Percentiles rank a stretch among this genome's conserved stretches.
phyloP scores from a whole-genome alignment of 805 yeast species.

The Clavispora fructus region DNA sequence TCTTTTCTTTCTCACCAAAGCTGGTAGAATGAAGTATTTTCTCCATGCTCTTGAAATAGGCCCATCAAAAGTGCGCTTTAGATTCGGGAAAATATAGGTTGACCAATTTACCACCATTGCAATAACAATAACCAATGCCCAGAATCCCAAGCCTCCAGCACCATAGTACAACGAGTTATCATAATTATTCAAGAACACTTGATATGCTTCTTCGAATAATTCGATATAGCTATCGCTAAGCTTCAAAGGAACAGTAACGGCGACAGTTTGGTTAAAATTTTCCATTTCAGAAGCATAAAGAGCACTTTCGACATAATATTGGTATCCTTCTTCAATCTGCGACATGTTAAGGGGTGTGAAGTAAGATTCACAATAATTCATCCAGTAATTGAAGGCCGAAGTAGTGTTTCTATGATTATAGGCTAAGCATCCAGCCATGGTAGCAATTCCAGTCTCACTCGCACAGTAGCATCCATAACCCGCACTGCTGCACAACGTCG shows the following conservation, averaged over 20 bases:
- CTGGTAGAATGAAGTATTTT: constrained; percentile 25
- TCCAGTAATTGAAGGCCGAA: constrained; percentile 4
- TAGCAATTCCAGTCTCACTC: not conserved
- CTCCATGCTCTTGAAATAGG: constrained; percentile 20
- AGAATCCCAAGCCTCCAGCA: constrained; percentile 30
- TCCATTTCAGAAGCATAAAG: constrained; percentile 7
- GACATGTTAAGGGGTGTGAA: constrained; percentile 61
- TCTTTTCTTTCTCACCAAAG: constrained; percentile 15
- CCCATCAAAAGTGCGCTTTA: constrained; percentile 25
- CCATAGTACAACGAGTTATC: constrained; percentile 34
- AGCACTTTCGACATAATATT: constrained; percentile 15
- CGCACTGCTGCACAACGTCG: not conserved
- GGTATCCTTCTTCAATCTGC: constrained; percentile 46
- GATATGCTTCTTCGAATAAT: constrained; percentile 8
- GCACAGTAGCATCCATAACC: not conserved
- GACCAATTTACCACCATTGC: constrained; percentile 35
- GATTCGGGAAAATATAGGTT: constrained; percentile 32
- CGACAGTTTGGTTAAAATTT: constrained; percentile 2
- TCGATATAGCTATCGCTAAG: constrained; percentile 23
- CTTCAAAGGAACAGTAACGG: constrained; percentile 18
- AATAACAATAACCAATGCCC: not conserved
- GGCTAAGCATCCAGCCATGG: not conserved
- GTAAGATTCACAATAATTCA: not conserved
- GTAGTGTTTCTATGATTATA: constrained; percentile 7
- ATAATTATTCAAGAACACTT: constrained; percentile 25